Percentiles rank a stretch among this genome's conserved stretches.
phyloP scores from a whole-genome alignment of 129 eudicot species.

The Gnaphalium uliginosum region DNA sequence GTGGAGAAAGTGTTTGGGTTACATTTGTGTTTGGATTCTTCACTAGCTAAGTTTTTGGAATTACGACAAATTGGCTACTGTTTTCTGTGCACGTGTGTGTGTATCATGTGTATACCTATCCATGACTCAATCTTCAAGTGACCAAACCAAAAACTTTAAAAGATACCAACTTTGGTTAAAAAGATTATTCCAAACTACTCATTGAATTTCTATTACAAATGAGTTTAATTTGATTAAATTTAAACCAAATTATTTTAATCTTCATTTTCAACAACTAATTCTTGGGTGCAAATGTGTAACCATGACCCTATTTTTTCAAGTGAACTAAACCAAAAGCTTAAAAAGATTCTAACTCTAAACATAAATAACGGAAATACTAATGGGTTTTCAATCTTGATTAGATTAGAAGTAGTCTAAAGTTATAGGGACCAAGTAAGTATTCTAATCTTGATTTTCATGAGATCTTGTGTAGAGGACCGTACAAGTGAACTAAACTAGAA shows the following conservation, averaged over 20 bases:
- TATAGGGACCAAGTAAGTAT: neutral
- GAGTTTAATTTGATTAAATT: neutral
- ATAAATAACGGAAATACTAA: neutral
- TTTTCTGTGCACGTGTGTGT: constrained; percentile 3
- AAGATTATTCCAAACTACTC: neutral
- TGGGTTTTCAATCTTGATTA: neutral
- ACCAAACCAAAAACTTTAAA: neutral
- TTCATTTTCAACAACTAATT: too few species aligned
- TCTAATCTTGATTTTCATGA: neutral
- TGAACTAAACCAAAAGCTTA: neutral
- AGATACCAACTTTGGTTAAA: neutral
- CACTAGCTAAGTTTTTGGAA: constrained; percentile 19
- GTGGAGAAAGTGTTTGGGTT: constrained; percentile 45
- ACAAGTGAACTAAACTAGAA: neutral
- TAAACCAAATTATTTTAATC: neutral
- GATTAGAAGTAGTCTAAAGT: neutral
- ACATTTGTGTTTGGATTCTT: constrained; percentile 38
- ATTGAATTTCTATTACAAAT: neutral
- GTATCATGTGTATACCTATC: neutral
- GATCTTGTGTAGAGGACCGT: constrained; percentile 24
- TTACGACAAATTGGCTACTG: constrained; percentile 31
- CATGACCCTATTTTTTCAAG: neutral
- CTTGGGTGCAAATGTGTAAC: neutral
- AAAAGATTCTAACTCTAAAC: neutral
- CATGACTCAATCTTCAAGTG: constrained; percentile 3